Base-by-base conservation (phyloP, 2,329 filamentous ascomycete species). In the Alternaria ethzedia region DNA sequence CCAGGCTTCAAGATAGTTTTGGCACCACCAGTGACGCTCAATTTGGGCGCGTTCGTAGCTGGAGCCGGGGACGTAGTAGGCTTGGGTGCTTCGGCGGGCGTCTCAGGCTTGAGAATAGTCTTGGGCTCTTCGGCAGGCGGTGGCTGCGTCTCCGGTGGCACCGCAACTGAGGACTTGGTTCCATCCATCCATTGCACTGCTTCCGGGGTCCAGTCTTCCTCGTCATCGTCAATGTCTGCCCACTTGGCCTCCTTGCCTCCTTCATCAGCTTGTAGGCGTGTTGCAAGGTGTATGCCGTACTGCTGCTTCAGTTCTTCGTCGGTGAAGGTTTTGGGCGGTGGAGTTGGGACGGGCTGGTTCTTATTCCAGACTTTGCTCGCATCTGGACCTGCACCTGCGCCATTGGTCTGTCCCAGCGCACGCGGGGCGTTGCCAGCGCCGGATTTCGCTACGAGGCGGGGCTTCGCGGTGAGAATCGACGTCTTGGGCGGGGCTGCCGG, bases 181-280 rank as follows among this genome's bases (percentile, higher is more conserved):
- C 92, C 92, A 78, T 96, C 93, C 75, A 91, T 92, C 93, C 93
- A 96, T 63, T 92, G 92, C 69, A 96, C 93, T 56, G 91, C 89
- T 68, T 96, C 92, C 2, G 92, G 92, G 13, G 90, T 91, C 91
- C 92, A 95, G 74, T 95, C 92, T 41, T 96, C 93, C 73, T 94
- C 91, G 68, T 96, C 92, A 61, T 96, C 93, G 65, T 96, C 93
- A 64, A 95, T 94, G 75, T 96, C 93, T 23, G 92, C 93, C 93
- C 93, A 96, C 77, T 94, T 95, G 30, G 90, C 89, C 72, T 94
- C 91, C 63, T 91, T 91, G 61, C 88, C 88, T 23, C 71, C 75
- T 75, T 94, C 91, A 69, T 95, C 91, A 54, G 91, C 87, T 68
- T 93, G 90, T 60, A 96, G 83, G 70, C 93, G 89, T 71, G 87